A percentile compares a stretch with the other conserved stretches of the same genome.
Evolutionary conservation across 2,329 filamentous ascomycete genomes (phyloP).

Genomic region (Pseudogymnoascus destructans): DNA sequence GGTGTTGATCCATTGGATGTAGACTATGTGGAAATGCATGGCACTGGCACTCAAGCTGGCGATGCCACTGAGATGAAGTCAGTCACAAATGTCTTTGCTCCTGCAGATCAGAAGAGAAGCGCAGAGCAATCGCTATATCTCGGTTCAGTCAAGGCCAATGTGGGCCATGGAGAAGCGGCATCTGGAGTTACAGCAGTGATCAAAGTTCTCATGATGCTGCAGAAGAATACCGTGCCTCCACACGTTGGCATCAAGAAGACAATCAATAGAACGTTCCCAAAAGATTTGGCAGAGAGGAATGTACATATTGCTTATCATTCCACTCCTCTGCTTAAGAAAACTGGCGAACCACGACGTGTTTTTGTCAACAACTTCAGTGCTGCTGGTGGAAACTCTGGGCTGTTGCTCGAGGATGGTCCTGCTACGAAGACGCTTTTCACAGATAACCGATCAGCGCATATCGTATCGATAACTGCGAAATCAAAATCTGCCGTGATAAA

Average conservation of each 20-base stretch:
- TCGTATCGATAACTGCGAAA: constrained; percentile 38
- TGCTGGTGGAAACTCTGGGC: constrained; percentile 24
- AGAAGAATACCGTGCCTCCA: constrained; percentile 24
- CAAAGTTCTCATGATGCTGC: constrained; percentile 25
- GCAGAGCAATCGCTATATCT: constrained; percentile 36
- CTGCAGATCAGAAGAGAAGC: constrained; percentile 34
- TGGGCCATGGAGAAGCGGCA: constrained; percentile 27
- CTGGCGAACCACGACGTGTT: constrained; percentile 27
- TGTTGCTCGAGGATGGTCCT: constrained; percentile 24
- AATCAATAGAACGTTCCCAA: constrained; percentile 25
- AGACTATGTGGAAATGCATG: constrained; percentile 81
- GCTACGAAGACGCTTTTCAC: constrained; percentile 23
- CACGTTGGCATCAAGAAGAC: constrained; percentile 26
- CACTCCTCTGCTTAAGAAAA: constrained; percentile 25
- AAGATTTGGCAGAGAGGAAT: constrained; percentile 28
- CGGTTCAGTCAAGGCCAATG: constrained; percentile 27
- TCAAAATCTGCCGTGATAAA: constrained; percentile 10
- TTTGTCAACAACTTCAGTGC: constrained; percentile 39
- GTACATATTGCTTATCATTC: constrained; percentile 22
- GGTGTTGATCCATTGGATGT: constrained; percentile 65
- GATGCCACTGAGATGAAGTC: constrained; percentile 74
- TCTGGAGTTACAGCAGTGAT: constrained; percentile 26
- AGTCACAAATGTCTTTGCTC: constrained; percentile 52
- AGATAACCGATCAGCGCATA: constrained; percentile 33
- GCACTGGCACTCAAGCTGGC: constrained; percentile 75